Evolutionary conservation across 192 early-diverging fungal species (phyloP), one percentile per base, ranked within the genome.

Genomic region (Glomus cerebriforme): DNA sequence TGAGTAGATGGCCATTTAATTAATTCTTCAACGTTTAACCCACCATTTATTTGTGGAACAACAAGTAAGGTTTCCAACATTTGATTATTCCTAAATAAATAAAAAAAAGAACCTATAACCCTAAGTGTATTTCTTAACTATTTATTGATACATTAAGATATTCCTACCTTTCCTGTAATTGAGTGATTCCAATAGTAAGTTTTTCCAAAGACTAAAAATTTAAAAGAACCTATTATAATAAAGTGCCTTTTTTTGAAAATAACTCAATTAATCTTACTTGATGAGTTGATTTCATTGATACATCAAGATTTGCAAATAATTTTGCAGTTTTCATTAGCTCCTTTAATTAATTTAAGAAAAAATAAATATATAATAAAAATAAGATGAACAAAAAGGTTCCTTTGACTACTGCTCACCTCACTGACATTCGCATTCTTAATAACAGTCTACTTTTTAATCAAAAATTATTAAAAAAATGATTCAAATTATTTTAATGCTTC

Each of bases 241-340:
- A 43, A 12, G 0, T n/a, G n/a, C 39, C 5, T 3, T 12, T 43
- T 10, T 43, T 43, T 12, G 12, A 43, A 10, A 43, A 43, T 43
- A 43, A 43, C 0, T 43, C 7, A 12, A 43, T 43, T 43, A 43
- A 39, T 12, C 7, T 45, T 58, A 73, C 71, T 47, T 73, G 71
- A 49, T 73, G 47, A 15, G 71, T 73, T 12, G 71, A 73, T 35
- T 73, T 73, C 71, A 73, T 73, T 15, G 71, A 35, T 27, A 27
- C 26, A 58, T 73, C 71, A 7, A 73, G 10, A 58, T 73, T 73
- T 49, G 71, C 47, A 73, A 73, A 54, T 17, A 73, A 35, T 54
- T 27, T 73, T 17, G 71, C 71, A 9, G 71, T 73, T 73, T 29
- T 49, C 71, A 73, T 58, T 29, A 73, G 1, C 17, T 73, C 71